Percentiles rank a stretch among this genome's conserved stretches.
phyloP scores from a whole-genome alignment of 768 basidiomycete species.

The Psilocybe subaeruginosa region DNA sequence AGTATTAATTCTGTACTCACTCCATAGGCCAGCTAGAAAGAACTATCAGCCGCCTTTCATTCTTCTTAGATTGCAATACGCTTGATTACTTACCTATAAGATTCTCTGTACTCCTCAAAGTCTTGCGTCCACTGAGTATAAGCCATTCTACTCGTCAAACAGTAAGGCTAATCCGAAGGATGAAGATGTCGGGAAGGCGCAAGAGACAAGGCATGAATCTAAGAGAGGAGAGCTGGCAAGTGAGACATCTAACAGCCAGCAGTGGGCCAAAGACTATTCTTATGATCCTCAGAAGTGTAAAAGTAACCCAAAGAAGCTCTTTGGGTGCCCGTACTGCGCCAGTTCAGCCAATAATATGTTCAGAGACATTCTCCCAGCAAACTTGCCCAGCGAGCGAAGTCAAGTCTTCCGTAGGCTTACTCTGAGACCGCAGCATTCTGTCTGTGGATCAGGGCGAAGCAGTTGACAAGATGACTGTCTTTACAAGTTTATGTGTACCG shows the following conservation, averaged over 20 bases:
- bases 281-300: neutral
- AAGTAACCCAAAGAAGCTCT: neutral
- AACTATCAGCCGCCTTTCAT: neutral
- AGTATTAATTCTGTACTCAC: neutral
- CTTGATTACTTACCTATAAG: neutral
- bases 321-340: neutral
- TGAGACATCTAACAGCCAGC: slow-evolving; percentile 1
- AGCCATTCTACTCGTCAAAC: neutral
- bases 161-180: neutral
- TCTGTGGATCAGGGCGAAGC: too few relatives aligned
- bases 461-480: too few relatives aligned
- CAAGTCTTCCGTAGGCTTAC: too few relatives aligned
- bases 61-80: too few relatives aligned
- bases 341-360: neutral
- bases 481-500: too few relatives aligned
- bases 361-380: neutral
- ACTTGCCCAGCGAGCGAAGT: too few relatives aligned
- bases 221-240: neutral
- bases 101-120: neutral
- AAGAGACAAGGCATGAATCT: neutral
- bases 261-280: neutral
- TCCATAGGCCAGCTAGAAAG: slow-evolving; percentile 1
- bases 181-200: neutral
- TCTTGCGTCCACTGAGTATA: neutral
- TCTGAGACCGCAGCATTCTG: too few relatives aligned